Conservation (phyloP, 768 basidiomycete species). For the Suillus plorans region DNA sequence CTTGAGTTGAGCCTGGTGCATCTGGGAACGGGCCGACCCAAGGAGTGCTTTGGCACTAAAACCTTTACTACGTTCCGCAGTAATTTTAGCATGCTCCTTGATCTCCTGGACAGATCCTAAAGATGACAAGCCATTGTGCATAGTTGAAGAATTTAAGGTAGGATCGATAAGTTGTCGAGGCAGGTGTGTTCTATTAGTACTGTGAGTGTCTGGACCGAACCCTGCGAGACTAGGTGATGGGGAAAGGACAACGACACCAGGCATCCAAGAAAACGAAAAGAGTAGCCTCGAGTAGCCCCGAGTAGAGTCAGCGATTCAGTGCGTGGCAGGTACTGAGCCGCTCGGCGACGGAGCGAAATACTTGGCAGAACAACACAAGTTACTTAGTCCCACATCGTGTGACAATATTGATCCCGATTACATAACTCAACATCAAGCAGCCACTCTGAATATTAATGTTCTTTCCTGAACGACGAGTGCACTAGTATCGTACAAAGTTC, state of each 20-base stretch:
- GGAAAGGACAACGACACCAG: constrained; percentile 40
- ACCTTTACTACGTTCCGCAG: constrained; percentile 55
- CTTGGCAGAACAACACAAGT: constrained; percentile 11
- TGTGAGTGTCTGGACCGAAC: constrained; percentile 29
- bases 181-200: constrained; percentile 12
- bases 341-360: constrained; percentile 1
- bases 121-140: constrained; percentile 38
- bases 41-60: constrained; percentile 62
- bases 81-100: constrained; percentile 45
- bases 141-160: constrained; percentile 22
- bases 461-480: not conserved
- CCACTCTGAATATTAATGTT: not conserved
- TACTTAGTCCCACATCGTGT: not conserved
- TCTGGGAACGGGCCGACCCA: constrained; percentile 58
- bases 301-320: constrained; percentile 4
- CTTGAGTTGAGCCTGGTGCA: constrained; percentile 46
- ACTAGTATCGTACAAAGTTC: not conserved
- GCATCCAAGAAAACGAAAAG: constrained; percentile 34
- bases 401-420: not conserved
- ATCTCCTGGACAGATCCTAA: constrained; percentile 42
- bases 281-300: not conserved
- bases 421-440: not conserved
- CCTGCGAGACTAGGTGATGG: constrained; percentile 28
- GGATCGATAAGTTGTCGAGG: constrained; percentile 10
- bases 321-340: constrained; percentile 5